phyloP scores from a whole-genome alignment of 352 stramenopile species.

The Pythium monospermum region DNA sequence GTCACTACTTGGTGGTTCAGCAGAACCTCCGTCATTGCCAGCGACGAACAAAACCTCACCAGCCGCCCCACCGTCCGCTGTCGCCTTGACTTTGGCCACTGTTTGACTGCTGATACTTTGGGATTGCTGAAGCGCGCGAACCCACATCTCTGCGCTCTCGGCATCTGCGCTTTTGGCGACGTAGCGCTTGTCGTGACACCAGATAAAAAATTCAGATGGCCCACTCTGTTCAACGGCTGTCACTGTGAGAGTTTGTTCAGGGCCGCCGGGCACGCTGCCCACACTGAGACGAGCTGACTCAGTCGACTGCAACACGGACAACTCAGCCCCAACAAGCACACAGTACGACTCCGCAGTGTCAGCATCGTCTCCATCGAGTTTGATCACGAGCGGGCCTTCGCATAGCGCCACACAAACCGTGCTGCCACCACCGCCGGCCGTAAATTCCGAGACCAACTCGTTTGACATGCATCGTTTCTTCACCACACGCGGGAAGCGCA shows the following conservation, averaged over 20 bases:
- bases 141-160: conserved; percentile 51
- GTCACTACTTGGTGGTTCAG: background rate
- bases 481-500: conserved; percentile 37
- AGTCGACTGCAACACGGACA: conserved; percentile 52
- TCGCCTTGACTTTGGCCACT: conserved; percentile 20
- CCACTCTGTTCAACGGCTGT: conserved; percentile 30
- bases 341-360: conserved; percentile 38
- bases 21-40: background rate
- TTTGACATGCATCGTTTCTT: conserved; percentile 5
- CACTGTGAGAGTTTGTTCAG: conserved; percentile 38
- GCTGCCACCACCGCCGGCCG: background rate
- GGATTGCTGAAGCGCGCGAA: conserved; percentile 47
- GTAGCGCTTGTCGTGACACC: conserved; percentile 36
- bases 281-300: conserved; percentile 21
- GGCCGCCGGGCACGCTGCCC: conserved; percentile 20
- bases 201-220: conserved; percentile 42
- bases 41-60: conserved; percentile 34
- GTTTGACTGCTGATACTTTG: conserved; percentile 31
- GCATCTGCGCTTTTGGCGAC: conserved; percentile 19
- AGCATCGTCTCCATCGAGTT: conserved; percentile 33
- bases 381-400: conserved; percentile 46
- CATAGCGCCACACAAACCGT: conserved; percentile 38
- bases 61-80: conserved; percentile 5
- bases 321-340: conserved; percentile 49
- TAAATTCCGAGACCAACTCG: background rate